Conservation (phyloP, 1,284 basidiomycete species). For the Sphaerobolus stellatus region DNA sequence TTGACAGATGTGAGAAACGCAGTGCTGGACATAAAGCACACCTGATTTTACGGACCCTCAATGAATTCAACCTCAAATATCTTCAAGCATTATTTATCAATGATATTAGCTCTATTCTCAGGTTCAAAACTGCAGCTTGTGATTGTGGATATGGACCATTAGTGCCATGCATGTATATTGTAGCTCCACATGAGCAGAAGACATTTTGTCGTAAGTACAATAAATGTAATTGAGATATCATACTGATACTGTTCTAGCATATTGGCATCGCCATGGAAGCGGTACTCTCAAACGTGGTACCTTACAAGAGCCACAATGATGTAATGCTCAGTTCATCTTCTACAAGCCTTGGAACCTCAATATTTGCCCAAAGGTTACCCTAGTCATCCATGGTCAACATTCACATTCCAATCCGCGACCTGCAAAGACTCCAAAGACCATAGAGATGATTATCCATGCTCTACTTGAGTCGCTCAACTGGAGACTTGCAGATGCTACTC, state of each 20-base stretch:
- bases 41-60: constrained; percentile 20
- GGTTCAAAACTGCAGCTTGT: constrained; percentile 2
- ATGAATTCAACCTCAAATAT: constrained; percentile 24
- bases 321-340: constrained; percentile 19
- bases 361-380: constrained; percentile 17
- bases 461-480: constrained; percentile 20
- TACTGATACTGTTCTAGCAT: constrained; percentile 6
- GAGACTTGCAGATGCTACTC: constrained; percentile 29
- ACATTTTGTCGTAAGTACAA: constrained; percentile 19
- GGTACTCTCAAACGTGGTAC: constrained; percentile 15
- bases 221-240: background rate
- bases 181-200: constrained; percentile 17
- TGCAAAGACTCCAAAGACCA: constrained; percentile 12
- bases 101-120: background rate
- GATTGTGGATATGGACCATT: constrained; percentile 23
- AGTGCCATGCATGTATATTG: constrained; percentile 17
- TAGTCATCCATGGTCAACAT: constrained; percentile 21
- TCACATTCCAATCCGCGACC: constrained; percentile 16
- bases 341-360: constrained; percentile 21
- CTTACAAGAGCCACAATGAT: constrained; percentile 10
- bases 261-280: constrained; percentile 20
- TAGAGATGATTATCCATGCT: constrained; percentile 4
- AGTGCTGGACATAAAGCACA: too few relatives aligned
- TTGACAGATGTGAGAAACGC: constrained; percentile 3
- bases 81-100: constrained; percentile 18